A percentile compares a stretch with the other conserved stretches of the same genome.
Evolutionary conservation across 768 basidiomycete species (phyloP).

Genomic region (Trichaptum fuscoviolaceum): DNA sequence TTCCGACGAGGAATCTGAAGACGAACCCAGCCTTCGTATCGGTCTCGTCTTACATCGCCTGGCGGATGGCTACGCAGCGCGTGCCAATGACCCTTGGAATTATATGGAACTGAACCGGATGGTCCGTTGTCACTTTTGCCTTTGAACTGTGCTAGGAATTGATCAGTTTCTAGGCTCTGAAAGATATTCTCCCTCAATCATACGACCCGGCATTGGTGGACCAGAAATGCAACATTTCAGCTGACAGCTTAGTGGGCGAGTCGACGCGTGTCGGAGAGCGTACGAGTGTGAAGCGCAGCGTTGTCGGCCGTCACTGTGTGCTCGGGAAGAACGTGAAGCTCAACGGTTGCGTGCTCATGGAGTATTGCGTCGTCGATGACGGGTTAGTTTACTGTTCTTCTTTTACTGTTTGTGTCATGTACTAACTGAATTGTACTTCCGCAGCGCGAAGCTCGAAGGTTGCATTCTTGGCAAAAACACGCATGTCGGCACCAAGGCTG

Average conservation of each 20-base stretch:
- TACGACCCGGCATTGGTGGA: constrained; percentile 67
- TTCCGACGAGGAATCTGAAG: constrained; percentile 29
- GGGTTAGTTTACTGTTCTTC: constrained; percentile 47
- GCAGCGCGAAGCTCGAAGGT: constrained; percentile 70
- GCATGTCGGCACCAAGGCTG: constrained; percentile 64
- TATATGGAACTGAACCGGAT: constrained; percentile 80
- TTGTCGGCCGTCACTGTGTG: constrained; percentile 77
- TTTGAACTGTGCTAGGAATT: not conserved
- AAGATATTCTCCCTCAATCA: constrained; percentile 42
- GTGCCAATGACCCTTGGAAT: constrained; percentile 70
- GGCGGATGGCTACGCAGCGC: constrained; percentile 50
- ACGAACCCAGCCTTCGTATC: constrained; percentile 50
- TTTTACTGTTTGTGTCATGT: not conserved
- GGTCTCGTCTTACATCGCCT: constrained; percentile 57
- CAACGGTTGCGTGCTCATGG: constrained; percentile 74
- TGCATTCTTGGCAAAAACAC: constrained; percentile 74
- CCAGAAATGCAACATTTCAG: constrained; percentile 75
- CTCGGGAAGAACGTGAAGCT: constrained; percentile 86
- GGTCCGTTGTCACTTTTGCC: constrained; percentile 35
- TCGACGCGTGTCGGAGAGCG: constrained; percentile 81
- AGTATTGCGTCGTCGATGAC: constrained; percentile 85
- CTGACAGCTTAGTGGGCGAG: constrained; percentile 75
- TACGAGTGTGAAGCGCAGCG: constrained; percentile 71
- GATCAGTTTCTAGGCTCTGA: not conserved
- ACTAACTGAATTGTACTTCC: not conserved